Percentiles rank a stretch among this genome's conserved stretches.
Evolutionary conservation across 225 moss, liverwort and hornwort species (phyloP).

Genomic region (Ulota crispa): DNA sequence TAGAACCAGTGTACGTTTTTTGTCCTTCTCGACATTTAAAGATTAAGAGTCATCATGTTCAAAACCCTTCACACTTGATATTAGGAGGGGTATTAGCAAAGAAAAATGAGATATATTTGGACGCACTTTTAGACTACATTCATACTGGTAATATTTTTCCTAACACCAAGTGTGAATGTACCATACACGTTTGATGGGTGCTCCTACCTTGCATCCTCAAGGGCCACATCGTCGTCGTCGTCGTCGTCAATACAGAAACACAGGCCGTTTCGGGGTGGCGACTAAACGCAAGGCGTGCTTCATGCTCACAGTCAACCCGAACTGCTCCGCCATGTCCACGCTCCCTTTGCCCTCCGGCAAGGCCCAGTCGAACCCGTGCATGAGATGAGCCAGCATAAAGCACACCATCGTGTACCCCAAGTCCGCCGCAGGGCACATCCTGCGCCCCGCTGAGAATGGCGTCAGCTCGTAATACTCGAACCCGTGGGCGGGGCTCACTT

Average conservation of each 20-base stretch:
- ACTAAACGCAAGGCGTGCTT: constrained; percentile 13
- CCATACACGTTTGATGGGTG: too few species aligned
- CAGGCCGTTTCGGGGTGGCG: neutral
- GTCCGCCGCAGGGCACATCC: constrained; percentile 35
- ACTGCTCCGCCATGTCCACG: constrained; percentile 19
- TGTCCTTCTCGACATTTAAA: too few species aligned
- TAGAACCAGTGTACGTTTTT: too few species aligned
- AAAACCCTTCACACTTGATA: too few species aligned
- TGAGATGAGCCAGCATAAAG: constrained; percentile 27
- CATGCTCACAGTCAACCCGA: constrained; percentile 13
- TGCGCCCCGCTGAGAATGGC: constrained; percentile 28
- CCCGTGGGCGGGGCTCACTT: constrained; percentile 17
- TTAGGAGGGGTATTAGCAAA: too few species aligned
- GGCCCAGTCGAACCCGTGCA: constrained; percentile 33
- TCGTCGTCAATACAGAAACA: neutral
- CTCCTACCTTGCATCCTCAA: neutral
- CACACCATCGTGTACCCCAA: constrained; percentile 34
- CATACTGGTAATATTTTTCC: too few species aligned
- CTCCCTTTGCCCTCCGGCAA: accelerated
- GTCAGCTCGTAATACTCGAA: constrained; percentile 30
- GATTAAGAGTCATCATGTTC: too few species aligned
- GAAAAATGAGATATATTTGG: too few species aligned
- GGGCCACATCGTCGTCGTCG: neutral
- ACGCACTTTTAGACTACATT: too few species aligned
- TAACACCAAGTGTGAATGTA: too few species aligned